Evolutionary conservation across 2,329 filamentous ascomycete genomes (phyloP).

Genomic region (Aspergillus chevalieri): DNA sequence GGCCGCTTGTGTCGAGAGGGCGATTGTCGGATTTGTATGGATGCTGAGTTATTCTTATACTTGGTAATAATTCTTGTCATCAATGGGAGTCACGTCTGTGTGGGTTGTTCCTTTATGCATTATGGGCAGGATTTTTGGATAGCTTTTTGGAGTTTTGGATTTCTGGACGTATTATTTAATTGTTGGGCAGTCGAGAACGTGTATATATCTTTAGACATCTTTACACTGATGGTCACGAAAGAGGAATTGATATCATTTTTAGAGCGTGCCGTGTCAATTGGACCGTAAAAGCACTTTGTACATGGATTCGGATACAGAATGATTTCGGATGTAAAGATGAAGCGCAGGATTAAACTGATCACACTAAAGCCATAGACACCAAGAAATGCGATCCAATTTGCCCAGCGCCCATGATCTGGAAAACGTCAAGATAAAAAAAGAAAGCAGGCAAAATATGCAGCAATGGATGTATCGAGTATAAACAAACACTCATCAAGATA

Average conservation of each 20-base stretch:
- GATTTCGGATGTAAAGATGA: too few species aligned
- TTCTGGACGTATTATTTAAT: not conserved
- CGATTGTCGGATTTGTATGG: conserved; percentile 21
- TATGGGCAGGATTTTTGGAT: not conserved
- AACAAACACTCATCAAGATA: not conserved
- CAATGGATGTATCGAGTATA: too few species aligned
- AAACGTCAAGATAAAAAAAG: not conserved
- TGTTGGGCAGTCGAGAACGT: not conserved
- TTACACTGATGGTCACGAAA: not conserved
- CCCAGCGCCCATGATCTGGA: too few species aligned
- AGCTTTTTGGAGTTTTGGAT: not conserved
- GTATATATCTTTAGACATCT: not conserved
- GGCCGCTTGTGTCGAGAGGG: conserved; percentile 17
- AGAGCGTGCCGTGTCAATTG: too few species aligned
- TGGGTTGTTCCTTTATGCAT: too few species aligned
- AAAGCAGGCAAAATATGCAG: too few species aligned
- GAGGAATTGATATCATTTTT: not conserved
- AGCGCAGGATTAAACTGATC: too few species aligned
- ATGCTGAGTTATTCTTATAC: conserved; percentile 2
- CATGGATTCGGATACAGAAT: not conserved
- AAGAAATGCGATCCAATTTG: too few species aligned
- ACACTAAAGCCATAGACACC: too few species aligned
- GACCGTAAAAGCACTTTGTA: too few species aligned
- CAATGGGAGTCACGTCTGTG: not conserved
- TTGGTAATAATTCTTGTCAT: conserved; percentile 1